Base-by-base conservation (phyloP, 179 eudicot species). In the Drosera spatulata region DNA sequence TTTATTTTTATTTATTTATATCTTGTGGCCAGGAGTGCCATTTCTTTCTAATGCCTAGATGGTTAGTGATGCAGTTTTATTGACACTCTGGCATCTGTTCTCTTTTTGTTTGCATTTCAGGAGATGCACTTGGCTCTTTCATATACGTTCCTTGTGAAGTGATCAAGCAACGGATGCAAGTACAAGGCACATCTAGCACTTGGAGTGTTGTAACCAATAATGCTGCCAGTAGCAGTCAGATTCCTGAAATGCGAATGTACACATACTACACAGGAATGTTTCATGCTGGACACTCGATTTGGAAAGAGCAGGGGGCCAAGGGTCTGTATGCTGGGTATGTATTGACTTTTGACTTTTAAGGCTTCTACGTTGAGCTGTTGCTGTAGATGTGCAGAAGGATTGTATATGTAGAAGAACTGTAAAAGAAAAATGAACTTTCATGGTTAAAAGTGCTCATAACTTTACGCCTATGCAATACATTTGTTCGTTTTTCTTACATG, bases 111-210 rank as follows among this genome's bases (percentile, higher is more conserved):
- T 52, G 39, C 37, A 22, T 61, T 61, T 64, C 86, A 90, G 95
- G 97, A 60, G 97, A 90, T 69, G 76, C 97, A 47, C 82, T 90
- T 58, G 97, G 95, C 60, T 90, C 97, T 66, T 65, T 90, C 67
- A 61, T 90, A 60, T 90, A 90, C 60, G 97, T 90, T 69, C 97
- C 97, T 45, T 87, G 97, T 75, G 97, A 90, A 78, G 97, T 90
- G 71, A 85, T 90, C 58, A 90, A 90, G 78, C 97, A 85, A 78
- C 86, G 97, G 38, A 90, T 90, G 97, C 97, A 90, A 75, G 82
- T 90, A 72, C 97, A 90, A 77, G 95, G 97, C 61, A 79, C 88
- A 51, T 78, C 72, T 55, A 69, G 66, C 56, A 85, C 91, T 70
- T 90, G 97, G 97, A 77, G 71, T 74, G 71, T 90, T 51, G 70